Percentiles rank a stretch among this genome's conserved stretches.
These are phyloP conservation scores for Litchi chinensis DNA, from an alignment of 345 rosid genomes.

Conservation along the genomic window DNA sequence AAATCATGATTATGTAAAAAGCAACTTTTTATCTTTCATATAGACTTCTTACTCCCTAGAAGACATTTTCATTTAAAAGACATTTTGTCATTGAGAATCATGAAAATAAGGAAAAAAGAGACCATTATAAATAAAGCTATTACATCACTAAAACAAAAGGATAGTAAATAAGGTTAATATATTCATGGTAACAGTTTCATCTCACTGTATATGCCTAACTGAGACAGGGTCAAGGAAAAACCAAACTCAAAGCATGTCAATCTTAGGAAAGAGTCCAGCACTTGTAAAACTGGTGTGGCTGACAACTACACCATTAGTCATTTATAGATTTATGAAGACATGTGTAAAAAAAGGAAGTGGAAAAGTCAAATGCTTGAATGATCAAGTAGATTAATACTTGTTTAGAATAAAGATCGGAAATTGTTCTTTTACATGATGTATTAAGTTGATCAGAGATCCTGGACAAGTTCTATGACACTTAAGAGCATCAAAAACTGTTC, in stretches of 20 bases:
- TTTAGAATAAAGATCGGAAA: neutral
- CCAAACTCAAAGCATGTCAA: neutral
- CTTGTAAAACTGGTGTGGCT: neutral
- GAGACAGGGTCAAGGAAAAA: neutral
- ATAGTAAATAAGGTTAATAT: neutral
- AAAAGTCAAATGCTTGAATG: constrained; percentile 1
- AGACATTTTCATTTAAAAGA: neutral
- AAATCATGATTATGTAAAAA: neutral
- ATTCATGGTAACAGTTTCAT: neutral
- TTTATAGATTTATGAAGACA: neutral
- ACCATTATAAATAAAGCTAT: neutral
- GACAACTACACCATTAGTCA: neutral
- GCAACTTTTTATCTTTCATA: neutral
- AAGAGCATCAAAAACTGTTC: neutral
- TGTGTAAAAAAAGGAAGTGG: neutral
- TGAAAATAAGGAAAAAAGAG: no score
- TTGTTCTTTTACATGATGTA: neutral
- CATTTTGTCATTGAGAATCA: neutral
- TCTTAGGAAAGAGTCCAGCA: neutral
- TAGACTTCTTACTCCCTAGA: neutral
- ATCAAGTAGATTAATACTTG: neutral
- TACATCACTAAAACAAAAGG: neutral
- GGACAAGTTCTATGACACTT: neutral
- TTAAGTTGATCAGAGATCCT: neutral
- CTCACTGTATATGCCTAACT: neutral